Conservation (phyloP, 108 stramenopile species). For the Nitzschia inconspicua region DNA sequence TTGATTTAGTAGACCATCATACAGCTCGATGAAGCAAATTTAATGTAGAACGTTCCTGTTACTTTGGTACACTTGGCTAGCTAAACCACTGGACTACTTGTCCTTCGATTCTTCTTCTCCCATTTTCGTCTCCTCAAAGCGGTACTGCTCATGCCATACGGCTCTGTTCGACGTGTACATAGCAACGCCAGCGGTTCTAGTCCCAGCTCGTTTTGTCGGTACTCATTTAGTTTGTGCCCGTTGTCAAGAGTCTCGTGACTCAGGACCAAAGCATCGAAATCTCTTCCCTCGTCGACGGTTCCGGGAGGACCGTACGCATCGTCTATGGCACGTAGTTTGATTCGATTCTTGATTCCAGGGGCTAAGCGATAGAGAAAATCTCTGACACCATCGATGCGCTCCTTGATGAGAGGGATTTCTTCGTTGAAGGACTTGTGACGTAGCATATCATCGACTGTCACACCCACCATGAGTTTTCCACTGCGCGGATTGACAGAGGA, state of each 20-base stretch:
- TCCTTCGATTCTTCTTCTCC: constrained; percentile 14
- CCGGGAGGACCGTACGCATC: constrained; percentile 85
- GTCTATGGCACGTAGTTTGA: constrained; percentile 61
- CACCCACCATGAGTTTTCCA: constrained; percentile 71
- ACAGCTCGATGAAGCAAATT: too few relatives aligned
- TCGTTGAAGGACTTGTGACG: constrained; percentile 63
- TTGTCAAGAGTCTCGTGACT: constrained; percentile 83
- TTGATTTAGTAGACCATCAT: too few relatives aligned
- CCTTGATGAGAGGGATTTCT: constrained; percentile 53
- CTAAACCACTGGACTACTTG: too few relatives aligned
- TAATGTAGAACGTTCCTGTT: too few relatives aligned
- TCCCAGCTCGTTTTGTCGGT: constrained; percentile 52
- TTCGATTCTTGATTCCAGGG: constrained; percentile 85
- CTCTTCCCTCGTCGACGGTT: constrained; percentile 23
- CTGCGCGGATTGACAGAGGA: constrained; percentile 68
- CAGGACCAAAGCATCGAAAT: constrained; percentile 80
- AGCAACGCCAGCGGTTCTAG: constrained; percentile 65
- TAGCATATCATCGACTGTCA: constrained; percentile 84
- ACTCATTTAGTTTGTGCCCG: constrained; percentile 66
- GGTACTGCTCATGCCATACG: constrained; percentile 87
- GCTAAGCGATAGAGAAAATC: constrained; percentile 76
- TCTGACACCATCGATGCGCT: constrained; percentile 59
- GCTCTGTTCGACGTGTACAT: constrained; percentile 83
- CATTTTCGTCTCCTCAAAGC: constrained; percentile 49
- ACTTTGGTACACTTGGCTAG: too few relatives aligned